Evolutionary conservation across 2,329 filamentous ascomycete genomes (phyloP).

Genomic region (Ceratocystis huliohia): DNA sequence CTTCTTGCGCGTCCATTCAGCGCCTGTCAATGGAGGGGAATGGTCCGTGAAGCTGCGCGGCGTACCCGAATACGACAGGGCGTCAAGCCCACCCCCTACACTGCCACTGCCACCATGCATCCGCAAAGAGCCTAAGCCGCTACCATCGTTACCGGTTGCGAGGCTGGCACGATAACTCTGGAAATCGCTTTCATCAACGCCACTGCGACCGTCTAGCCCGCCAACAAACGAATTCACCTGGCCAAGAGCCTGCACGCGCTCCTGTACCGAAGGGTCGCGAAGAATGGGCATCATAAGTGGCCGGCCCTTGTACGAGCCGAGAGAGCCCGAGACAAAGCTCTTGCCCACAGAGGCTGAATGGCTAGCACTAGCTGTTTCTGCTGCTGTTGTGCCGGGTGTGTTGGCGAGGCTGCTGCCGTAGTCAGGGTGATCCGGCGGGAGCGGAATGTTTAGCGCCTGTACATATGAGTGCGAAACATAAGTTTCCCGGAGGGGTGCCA

Average conservation of each 20-base stretch:
- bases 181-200: conserved; percentile 35
- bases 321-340: conserved; percentile 30
- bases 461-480: conserved; percentile 20
- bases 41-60: conserved; percentile 11
- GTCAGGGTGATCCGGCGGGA: conserved; percentile 16
- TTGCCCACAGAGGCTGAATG: conserved; percentile 27
- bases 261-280: conserved; percentile 37
- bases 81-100: background rate
- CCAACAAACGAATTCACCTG: conserved; percentile 41
- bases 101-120: background rate
- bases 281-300: conserved; percentile 42
- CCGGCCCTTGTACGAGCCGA: conserved; percentile 43
- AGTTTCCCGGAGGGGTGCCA: conserved; percentile 23
- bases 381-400: background rate
- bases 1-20: conserved; percentile 30
- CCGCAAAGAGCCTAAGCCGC: background rate
- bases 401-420: conserved; percentile 17
- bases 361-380: conserved; percentile 18
- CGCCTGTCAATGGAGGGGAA: background rate
- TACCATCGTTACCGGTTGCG: conserved; percentile 15
- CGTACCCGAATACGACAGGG: conserved; percentile 5
- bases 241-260: conserved; percentile 37
- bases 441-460: conserved; percentile 17
- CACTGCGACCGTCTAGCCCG: conserved; percentile 39
- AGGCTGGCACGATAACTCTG: conserved; percentile 34